Evolutionary conservation across 164 flowering plant genomes (phyloP), one percentile per base, ranked within the genome.

Genomic region (Aristolochia californica): DNA sequence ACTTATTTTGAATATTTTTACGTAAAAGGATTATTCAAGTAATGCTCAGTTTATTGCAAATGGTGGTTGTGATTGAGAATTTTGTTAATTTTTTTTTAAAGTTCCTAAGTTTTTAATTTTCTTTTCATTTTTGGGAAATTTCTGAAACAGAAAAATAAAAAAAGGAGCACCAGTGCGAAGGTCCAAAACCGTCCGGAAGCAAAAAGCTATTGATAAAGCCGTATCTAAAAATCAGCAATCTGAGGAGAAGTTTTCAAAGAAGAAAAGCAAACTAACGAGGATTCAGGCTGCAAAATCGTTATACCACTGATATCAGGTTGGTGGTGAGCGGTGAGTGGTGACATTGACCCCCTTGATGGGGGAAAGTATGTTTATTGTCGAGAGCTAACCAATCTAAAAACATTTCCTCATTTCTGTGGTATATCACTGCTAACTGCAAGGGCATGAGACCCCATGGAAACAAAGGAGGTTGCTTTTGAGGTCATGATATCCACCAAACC

Each of bases 191-290:
- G n/a, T n/a, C n/a, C 65, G 82, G 48, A 88, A 79, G 79, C 75
- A 25, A 74, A 83, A 85, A 63, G 82, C 87, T 13, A 56, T 78
- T 7, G 82, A 80, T 54, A 88, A 79, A 77, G 94, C 94, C 24
- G 73, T 86, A 43, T 76, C 87, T 13, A 59, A 28, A 53, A 69
- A 13, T 14, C 87, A 88, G 63, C 68, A 83, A 68, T 15, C 62
- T 0, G 64, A 50, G 23, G 88, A 75, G 74, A 83, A 74, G 64
- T 45, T 64, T 38, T 28, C 25, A 38, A 88, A 84, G 76, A 65
- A 43, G 28, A 85, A 73, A 53, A 73, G 56, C 77, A 84, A 83
- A 70, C 34, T 26, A 16, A n/a, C 13, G 28, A 81, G 83, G 74
- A 74, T 72, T 30, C 73, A 84, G 51, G 78, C 74, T 17, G 88